Conservation (phyloP, 345 rosid species). For the Hibiscus mutabilis region DNA sequence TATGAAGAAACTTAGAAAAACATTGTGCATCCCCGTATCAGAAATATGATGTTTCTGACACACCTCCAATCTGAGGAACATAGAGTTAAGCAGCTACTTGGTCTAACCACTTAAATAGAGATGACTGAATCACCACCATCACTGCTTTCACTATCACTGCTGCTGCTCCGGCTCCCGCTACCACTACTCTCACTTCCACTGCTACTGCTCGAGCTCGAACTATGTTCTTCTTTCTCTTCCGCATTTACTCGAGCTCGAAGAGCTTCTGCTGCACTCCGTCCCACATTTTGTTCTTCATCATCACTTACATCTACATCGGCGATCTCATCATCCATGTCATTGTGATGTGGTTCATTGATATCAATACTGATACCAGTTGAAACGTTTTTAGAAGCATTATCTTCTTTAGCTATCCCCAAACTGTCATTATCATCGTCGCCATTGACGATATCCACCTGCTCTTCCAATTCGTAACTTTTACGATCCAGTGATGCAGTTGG, state of each 20-base stretch:
- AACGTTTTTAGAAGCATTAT: conserved; percentile 20
- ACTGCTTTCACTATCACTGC: conserved; percentile 20
- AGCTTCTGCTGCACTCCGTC: conserved; percentile 80
- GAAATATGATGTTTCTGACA: background rate
- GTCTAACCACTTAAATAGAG: background rate
- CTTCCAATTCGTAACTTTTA: conserved; percentile 35
- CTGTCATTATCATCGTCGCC: conserved; percentile 27
- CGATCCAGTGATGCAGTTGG: conserved; percentile 20
- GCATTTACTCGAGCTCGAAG: conserved; percentile 76
- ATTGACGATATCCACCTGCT: conserved; percentile 33
- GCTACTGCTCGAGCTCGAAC: conserved; percentile 55
- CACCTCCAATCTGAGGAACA: background rate
- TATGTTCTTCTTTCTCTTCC: conserved; percentile 26
- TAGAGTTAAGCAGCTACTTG: background rate
- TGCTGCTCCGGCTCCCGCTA: conserved; percentile 43
- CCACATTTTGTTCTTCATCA: conserved; percentile 39
- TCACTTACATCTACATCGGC: conserved; percentile 74
- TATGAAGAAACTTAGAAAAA: background rate
- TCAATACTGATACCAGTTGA: conserved; percentile 44
- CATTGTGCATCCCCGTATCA: background rate
- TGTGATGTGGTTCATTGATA: conserved; percentile 49
- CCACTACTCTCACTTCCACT: conserved; percentile 32
- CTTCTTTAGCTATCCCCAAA: background rate
- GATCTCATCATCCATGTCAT: conserved; percentile 58
- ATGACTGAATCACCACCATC: background rate